Evolutionary conservation across 129 eudicot genomes (phyloP), one percentile per base, ranked within the genome.

Genomic region (Artemisia tridentata): DNA sequence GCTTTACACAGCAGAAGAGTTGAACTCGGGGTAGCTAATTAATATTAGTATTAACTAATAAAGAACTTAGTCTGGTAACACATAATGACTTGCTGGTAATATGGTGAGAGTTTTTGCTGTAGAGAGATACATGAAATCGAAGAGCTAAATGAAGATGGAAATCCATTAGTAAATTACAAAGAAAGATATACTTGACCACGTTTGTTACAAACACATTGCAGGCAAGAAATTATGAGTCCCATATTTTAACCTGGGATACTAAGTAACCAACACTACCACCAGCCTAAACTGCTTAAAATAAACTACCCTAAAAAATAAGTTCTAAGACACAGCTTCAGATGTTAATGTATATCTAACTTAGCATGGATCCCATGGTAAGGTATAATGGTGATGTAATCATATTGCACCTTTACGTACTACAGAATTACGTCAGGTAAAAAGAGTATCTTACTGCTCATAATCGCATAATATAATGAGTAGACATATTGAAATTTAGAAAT

Each of bases 281-380:
- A n/a, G 11, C 20, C 25, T 17, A 11, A 53, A 17, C 7, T 11
- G 19, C 59, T 53, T 53, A 20, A 3, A 53, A 53, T 53, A 18
- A 53, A 11, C 59, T n/a, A n/a, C n/a, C n/a, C n/a, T 53, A 20
- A n/a, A 0, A 18, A 53, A 17, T n/a, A 53, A 53, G 59, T 53
- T 53, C 23, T 17, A 53, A 53, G 61, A 12, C 29, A 55, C 61
- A 55, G 15, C 61, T 55, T 55, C 61, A 55, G 61, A 55, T 18
- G 14, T 9, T 55, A 55, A 18, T 25, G 19, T 18, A 55, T 11
- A 11, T 55, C 61, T 55, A 55, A 11, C 5, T 55, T 55, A 55
- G 3, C 10, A 55, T 18, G 61, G 19, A 55, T 55, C 29, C 21
- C 21, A 11, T 5, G 27, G 61, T 7, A 9, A 18, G 38, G 38